Conservation (phyloP, 2,329 filamentous ascomycete genomes). For the Keithomyces neogunnii region DNA sequence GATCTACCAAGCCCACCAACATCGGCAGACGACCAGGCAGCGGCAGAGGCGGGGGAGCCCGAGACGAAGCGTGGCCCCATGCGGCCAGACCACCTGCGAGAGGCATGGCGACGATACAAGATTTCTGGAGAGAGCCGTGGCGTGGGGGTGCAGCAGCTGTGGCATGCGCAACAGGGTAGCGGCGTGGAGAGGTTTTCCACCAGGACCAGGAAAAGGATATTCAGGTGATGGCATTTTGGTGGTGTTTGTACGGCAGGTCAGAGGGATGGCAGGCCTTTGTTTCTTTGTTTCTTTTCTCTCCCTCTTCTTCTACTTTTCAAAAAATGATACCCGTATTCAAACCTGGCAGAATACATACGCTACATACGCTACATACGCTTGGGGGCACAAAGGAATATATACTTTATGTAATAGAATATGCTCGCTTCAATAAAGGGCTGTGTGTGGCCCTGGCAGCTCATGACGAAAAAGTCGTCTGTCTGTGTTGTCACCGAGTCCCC, state of each 20-base stretch:
- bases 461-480: not conserved
- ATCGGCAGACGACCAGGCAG: conserved; percentile 21
- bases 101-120: conserved; percentile 63
- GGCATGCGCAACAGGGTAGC: conserved; percentile 51
- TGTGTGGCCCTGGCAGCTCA: no score
- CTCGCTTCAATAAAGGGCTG: no score
- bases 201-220: conserved; percentile 43
- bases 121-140: conserved; percentile 53
- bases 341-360: not conserved
- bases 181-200: conserved; percentile 52
- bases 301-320: not conserved
- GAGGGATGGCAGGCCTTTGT: not conserved
- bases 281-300: no score
- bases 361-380: not conserved
- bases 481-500: not conserved
- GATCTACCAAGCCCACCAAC: conserved; percentile 38
- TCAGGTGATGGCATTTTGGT: conserved; percentile 30
- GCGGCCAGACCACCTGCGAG: conserved; percentile 65
- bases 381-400: no score
- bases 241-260: not conserved
- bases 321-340: conserved; percentile 5
- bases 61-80: conserved; percentile 45
- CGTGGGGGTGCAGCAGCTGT: conserved; percentile 50
- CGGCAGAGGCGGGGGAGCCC: conserved; percentile 16
- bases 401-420: no score